A percentile compares a stretch with the other conserved stretches of the same genome.
These are phyloP conservation scores for Stagonosporopsis chrysanthemi DNA, from an alignment of 2,329 filamentous ascomycete species.

Conservation along the genomic window DNA sequence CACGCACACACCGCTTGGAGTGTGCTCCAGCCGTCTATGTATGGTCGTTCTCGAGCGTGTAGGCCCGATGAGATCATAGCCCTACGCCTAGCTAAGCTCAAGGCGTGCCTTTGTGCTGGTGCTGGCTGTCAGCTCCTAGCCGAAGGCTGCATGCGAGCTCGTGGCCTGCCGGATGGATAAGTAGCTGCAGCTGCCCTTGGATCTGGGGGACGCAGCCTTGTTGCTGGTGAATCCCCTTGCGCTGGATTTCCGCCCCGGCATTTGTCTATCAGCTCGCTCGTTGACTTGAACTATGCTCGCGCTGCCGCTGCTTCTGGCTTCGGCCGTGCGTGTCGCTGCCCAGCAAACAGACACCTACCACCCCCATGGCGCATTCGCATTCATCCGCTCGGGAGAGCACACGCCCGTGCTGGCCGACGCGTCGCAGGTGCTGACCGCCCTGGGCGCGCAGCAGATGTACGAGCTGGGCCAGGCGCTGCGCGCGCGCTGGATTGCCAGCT, in stretches of 20 bases:
- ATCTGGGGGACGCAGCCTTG: conserved; percentile 13
- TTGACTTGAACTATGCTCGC: conserved; percentile 36
- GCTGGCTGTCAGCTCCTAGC: conserved; percentile 31
- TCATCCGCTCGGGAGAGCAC: conserved; percentile 63
- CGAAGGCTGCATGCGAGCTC: conserved; percentile 24
- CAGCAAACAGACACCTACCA: conserved; percentile 38
- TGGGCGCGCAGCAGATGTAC: conserved; percentile 64
- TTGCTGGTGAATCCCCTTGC: conserved; percentile 8
- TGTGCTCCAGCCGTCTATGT: too few species aligned
- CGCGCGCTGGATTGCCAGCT: conserved; percentile 57
- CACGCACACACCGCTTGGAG: neutral
- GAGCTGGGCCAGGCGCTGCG: conserved; percentile 60
- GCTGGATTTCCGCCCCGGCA: neutral
- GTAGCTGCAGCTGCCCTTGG: conserved; percentile 18
- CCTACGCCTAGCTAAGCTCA: conserved; percentile 19
- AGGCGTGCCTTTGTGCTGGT: conserved; percentile 31
- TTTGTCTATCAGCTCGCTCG: too few species aligned
- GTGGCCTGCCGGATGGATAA: conserved; percentile 23
- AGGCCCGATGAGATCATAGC: conserved; percentile 16
- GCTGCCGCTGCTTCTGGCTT: conserved; percentile 31
- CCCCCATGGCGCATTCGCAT: conserved; percentile 60
- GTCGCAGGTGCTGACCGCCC: conserved; percentile 56
- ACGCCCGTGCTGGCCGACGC: conserved; percentile 52
- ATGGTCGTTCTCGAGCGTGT: neutral
- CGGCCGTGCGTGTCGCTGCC: conserved; percentile 34